These are phyloP conservation scores for Sporisorium iseilematis-ciliati DNA, from an alignment of 1,284 basidiomycete genomes.

Conservation along the genomic window DNA sequence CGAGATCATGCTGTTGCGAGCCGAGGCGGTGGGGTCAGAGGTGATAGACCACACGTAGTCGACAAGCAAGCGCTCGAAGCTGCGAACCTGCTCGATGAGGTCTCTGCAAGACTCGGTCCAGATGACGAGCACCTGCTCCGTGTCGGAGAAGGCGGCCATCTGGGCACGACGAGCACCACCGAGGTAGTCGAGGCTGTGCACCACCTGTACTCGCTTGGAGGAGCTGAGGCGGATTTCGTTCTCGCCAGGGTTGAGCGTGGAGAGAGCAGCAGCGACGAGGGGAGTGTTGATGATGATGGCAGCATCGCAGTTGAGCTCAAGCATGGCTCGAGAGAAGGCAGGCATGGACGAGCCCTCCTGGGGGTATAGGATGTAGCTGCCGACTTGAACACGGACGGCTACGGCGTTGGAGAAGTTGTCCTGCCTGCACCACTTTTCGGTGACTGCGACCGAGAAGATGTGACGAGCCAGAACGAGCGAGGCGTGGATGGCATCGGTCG, in stretches of 20 bases:
- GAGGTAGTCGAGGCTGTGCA: slow-evolving; percentile 75
- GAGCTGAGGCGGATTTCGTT: slow-evolving; percentile 46
- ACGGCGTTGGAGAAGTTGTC: slow-evolving; percentile 45
- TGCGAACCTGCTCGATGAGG: slow-evolving; percentile 67
- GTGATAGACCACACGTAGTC: slow-evolving; percentile 78
- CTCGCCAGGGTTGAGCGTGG: slow-evolving; percentile 65
- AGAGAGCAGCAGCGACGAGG: slow-evolving; percentile 79
- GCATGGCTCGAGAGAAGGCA: slow-evolving; percentile 73
- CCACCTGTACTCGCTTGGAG: slow-evolving; percentile 44
- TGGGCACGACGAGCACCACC: slow-evolving; percentile 82
- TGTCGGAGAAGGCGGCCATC: slow-evolving; percentile 83
- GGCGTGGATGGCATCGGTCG: slow-evolving; percentile 30
- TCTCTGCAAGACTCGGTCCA: slow-evolving; percentile 80
- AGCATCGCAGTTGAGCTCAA: slow-evolving; percentile 80
- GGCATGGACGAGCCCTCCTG: slow-evolving; percentile 30
- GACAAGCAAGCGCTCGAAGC: slow-evolving; percentile 82
- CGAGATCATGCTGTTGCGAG: slow-evolving; percentile 35
- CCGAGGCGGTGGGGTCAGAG: slow-evolving; percentile 24
- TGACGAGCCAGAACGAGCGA: slow-evolving; percentile 31
- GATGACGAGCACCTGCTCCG: slow-evolving; percentile 79
- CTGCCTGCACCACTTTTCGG: slow-evolving; percentile 35
- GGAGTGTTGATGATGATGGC: slow-evolving; percentile 83
- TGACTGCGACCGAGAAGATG: slow-evolving; percentile 32
- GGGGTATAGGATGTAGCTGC: slow-evolving; percentile 48
- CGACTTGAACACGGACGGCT: slow-evolving; percentile 49